Percentiles rank a stretch among this genome's conserved stretches.
phyloP scores from a whole-genome alignment of 2,329 filamentous ascomycete genomes.

The Botrytis tulipae region DNA sequence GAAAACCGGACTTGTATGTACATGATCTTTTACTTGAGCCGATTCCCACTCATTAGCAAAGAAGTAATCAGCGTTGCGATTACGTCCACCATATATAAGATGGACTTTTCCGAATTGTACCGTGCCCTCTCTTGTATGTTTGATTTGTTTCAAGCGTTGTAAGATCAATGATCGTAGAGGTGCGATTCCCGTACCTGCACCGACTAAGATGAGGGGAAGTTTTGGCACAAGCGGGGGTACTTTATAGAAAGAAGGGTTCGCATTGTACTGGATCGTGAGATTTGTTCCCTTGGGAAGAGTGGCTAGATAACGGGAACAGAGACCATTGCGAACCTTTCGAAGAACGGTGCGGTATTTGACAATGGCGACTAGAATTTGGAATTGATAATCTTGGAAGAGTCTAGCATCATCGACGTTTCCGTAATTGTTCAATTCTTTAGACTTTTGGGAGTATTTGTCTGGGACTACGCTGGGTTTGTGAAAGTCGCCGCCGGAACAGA shows the following conservation, averaged over 20 bases:
- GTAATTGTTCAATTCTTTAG: not conserved
- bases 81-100: conserved; percentile 85
- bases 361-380: conserved; percentile 80
- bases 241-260: conserved; percentile 54
- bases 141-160: conserved; percentile 53
- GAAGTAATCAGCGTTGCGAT: conserved; percentile 72
- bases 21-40: conserved; percentile 36
- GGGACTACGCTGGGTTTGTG: conserved; percentile 20
- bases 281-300: conserved; percentile 54
- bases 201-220: conserved; percentile 68
- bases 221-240: conserved; percentile 48
- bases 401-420: conserved; percentile 8
- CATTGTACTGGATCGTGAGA: conserved; percentile 44
- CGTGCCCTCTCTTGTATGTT: conserved; percentile 25
- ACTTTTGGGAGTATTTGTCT: not conserved
- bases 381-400: conserved; percentile 40
- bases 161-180: conserved; percentile 80
- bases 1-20: conserved; percentile 60
- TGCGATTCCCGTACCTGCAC: conserved; percentile 82
- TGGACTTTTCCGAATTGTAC: conserved; percentile 42
- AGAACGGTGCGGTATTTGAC: conserved; percentile 91
- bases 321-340: conserved; percentile 76
- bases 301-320: conserved; percentile 85
- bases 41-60: conserved; percentile 72
- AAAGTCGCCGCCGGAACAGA: conserved; percentile 67